phyloP scores from a whole-genome alignment of 164 flowering plant species.

The Pachysandra terminalis region DNA sequence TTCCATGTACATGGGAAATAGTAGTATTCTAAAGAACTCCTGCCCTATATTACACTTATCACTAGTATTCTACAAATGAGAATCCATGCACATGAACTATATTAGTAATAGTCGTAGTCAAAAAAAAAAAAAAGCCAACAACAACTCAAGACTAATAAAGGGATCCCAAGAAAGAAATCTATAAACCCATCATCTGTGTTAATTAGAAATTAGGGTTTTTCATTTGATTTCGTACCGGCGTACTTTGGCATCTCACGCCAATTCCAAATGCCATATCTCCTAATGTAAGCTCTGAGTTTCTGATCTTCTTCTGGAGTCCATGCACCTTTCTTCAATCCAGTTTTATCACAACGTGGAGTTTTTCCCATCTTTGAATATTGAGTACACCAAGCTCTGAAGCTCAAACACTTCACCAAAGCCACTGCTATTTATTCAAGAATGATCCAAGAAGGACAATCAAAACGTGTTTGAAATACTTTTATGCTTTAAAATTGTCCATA shows the following conservation, averaged over 20 bases:
- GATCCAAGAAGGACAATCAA: neutral
- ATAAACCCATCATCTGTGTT: neutral
- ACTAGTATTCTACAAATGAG: too few species aligned
- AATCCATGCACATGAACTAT: too few species aligned
- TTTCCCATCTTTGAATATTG: conserved; percentile 18
- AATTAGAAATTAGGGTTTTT: neutral
- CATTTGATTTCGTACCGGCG: conserved; percentile 15
- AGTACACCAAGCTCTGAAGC: neutral
- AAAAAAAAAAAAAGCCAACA: too few species aligned
- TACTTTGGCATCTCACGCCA: conserved; percentile 23
- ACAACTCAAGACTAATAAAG: neutral
- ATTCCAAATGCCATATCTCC: conserved; percentile 23
- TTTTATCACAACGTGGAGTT: neutral
- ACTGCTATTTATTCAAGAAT: neutral
- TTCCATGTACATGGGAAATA: neutral
- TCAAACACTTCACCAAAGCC: neutral
- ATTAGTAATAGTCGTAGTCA: too few species aligned
- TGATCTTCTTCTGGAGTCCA: too few species aligned
- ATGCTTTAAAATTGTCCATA: too few species aligned
- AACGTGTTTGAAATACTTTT: too few species aligned
- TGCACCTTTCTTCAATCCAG: conserved; percentile 27
- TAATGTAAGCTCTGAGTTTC: conserved; percentile 19
- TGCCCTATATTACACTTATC: too few species aligned
- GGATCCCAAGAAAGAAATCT: neutral
- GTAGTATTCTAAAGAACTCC: neutral